Percentiles rank a stretch among this genome's conserved stretches.
Evolutionary conservation across 306 rosid genomes (phyloP).

Genomic region (Ziziphus jujuba): DNA sequence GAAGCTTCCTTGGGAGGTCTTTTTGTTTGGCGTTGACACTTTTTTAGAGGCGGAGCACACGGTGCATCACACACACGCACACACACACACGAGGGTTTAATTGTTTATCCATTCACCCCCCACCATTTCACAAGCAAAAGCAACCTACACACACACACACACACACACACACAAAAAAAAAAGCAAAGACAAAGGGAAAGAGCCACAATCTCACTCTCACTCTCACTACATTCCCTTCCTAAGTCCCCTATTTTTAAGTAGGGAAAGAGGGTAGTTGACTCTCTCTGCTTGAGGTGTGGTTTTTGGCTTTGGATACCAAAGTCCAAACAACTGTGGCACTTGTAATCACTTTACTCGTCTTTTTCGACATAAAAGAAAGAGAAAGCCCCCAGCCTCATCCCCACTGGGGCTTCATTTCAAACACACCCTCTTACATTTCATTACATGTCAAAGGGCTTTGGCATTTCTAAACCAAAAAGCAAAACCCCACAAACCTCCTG

Average conservation of each 20-base stretch:
- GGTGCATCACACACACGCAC: conserved; percentile 25
- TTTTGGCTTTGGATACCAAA: conserved; percentile 73
- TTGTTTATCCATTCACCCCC: conserved; percentile 3
- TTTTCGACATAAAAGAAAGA: conserved; percentile 54
- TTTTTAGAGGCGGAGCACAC: conserved; percentile 1
- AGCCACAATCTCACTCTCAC: background rate
- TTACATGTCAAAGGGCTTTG: conserved; percentile 38
- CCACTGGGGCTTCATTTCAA: conserved; percentile 21
- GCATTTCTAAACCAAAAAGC: conserved; percentile 28
- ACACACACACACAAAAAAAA: background rate
- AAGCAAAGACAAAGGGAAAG: background rate
- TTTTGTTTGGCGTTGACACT: conserved; percentile 55
- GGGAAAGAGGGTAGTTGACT: conserved; percentile 54
- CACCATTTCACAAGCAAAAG: too few species aligned
- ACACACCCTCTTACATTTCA: conserved; percentile 27
- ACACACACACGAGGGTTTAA: conserved; percentile 36
- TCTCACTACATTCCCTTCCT: background rate
- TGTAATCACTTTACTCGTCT: conserved; percentile 48
- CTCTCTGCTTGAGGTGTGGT: background rate
- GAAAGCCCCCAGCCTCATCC: conserved; percentile 32
- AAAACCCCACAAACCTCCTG: conserved; percentile 11
- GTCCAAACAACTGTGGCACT: conserved; percentile 29
- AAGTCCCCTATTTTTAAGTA: background rate
- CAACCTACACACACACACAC: background rate
- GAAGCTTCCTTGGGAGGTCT: conserved; percentile 66